Evolutionary conservation across 2,329 filamentous ascomycete genomes (phyloP).

Genomic region (Cyclaneusma minus): DNA sequence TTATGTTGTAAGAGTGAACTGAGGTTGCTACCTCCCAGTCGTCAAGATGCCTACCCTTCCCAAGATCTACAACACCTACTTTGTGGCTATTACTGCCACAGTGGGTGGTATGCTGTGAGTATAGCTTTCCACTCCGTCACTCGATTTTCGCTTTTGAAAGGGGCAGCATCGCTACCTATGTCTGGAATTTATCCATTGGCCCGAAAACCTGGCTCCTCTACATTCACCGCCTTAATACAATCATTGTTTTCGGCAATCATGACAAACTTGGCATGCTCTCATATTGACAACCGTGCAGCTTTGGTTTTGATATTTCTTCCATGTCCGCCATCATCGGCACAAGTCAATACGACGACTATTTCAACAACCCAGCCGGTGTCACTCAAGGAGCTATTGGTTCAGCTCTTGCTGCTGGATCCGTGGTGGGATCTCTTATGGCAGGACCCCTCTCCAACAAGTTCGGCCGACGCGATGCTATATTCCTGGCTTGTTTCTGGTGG

Average conservation of each 20-base stretch:
- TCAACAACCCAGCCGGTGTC: constrained; percentile 23
- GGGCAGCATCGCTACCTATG: background rate
- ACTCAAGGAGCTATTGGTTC: constrained; percentile 29
- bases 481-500: constrained; percentile 30
- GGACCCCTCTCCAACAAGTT: constrained; percentile 28
- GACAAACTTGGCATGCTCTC: constrained; percentile 6
- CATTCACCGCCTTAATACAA: too few species aligned
- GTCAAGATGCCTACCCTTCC: constrained; percentile 24
- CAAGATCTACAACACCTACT: constrained; percentile 37
- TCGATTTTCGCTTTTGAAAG: too few species aligned
- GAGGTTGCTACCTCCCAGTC: too few species aligned
- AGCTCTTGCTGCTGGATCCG: constrained; percentile 31
- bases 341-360: constrained; percentile 31
- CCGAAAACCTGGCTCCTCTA: too few species aligned
- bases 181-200: too few species aligned
- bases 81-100: constrained; percentile 34
- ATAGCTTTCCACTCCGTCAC: too few species aligned
- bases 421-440: constrained; percentile 29
- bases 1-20: too few species aligned
- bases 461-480: constrained; percentile 28
- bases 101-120: constrained; percentile 31
- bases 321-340: constrained; percentile 37
- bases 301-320: constrained; percentile 39
- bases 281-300: constrained; percentile 19
- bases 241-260: constrained; percentile 2